A percentile compares a stretch with the other conserved stretches of the same genome.
Conservation (phyloP, 768 basidiomycete genomes). For the Termitomyces sp. region DNA sequence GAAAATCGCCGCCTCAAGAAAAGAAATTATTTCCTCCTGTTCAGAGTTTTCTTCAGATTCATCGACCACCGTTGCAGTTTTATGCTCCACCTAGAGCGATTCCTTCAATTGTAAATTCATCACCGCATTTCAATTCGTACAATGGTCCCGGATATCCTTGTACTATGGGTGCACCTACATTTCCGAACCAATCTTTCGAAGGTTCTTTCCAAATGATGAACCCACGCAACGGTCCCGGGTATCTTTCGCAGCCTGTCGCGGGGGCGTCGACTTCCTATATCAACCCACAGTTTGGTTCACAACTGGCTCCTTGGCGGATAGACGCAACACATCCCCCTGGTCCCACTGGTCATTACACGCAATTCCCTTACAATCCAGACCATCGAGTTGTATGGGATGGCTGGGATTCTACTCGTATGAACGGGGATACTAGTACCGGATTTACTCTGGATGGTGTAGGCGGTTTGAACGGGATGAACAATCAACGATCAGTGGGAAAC, state of each 20-base stretch:
- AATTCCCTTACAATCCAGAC: no score
- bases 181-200: not conserved
- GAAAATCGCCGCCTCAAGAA: not conserved
- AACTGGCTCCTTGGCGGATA: not conserved
- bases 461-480: no score
- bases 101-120: not conserved
- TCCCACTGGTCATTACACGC: not conserved
- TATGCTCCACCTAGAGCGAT: not conserved
- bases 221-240: not conserved
- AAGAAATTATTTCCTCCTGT: not conserved
- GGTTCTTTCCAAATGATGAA: not conserved
- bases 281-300: no score
- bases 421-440: no score
- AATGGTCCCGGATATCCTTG: not conserved
- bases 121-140: not conserved
- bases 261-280: not conserved
- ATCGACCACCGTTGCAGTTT: not conserved
- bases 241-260: not conserved
- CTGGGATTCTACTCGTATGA: no score
- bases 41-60: not conserved
- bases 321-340: not conserved
- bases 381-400: no score
- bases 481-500: not conserved
- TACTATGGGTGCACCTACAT: not conserved
- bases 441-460: no score